Evolutionary conservation across 2,329 filamentous ascomycete genomes (phyloP).

Genomic region (Ilyonectria destructans): DNA sequence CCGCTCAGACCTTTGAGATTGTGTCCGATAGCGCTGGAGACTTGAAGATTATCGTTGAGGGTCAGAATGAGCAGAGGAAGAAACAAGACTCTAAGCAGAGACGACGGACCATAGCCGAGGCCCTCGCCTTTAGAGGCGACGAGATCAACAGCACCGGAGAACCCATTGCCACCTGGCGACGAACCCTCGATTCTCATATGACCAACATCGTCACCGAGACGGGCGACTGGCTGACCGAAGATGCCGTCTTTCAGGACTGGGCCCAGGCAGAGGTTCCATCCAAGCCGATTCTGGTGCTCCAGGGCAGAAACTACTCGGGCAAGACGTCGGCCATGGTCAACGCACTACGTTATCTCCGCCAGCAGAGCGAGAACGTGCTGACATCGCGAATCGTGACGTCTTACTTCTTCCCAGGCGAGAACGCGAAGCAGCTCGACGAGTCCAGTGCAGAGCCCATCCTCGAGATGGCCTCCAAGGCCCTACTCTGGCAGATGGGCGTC

Average conservation of each 20-base stretch:
- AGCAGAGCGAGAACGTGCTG: background rate
- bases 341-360: background rate
- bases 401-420: background rate
- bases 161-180: conserved; percentile 5
- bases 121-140: background rate
- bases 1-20: conserved; percentile 14
- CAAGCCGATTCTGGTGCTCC: background rate
- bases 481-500: background rate
- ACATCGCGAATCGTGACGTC: background rate
- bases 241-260: conserved; percentile 11
- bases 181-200: background rate
- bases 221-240: conserved; percentile 4
- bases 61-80: conserved; percentile 11
- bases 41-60: conserved; percentile 10
- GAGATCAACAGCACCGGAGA: conserved; percentile 4
- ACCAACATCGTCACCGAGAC: background rate
- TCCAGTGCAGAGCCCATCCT: background rate
- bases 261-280: conserved; percentile 1
- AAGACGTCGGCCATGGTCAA: background rate
- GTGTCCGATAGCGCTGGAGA: background rate
- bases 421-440: background rate
- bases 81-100: conserved; percentile 2
- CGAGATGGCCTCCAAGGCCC: background rate
- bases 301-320: background rate
- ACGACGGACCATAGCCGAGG: background rate